Evolutionary conservation across 257 asterid species (phyloP).

Genomic region (Solanum peruvianum): DNA sequence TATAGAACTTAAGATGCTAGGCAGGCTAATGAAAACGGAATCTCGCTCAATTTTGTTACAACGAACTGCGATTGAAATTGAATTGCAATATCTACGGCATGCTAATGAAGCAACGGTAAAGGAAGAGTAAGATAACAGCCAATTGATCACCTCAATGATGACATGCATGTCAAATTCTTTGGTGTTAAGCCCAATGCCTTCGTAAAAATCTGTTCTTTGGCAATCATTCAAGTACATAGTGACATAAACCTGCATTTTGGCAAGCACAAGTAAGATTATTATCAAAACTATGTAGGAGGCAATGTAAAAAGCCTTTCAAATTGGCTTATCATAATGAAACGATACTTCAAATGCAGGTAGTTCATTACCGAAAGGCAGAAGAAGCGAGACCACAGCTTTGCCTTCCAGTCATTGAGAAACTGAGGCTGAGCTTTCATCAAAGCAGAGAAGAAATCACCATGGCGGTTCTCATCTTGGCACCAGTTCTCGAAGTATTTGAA

Average conservation of each 20-base stretch:
- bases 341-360: neutral
- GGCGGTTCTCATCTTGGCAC: slow-evolving; percentile 99
- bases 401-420: slow-evolving; percentile 99
- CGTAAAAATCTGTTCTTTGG: slow-evolving; percentile 78
- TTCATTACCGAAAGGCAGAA: slow-evolving; percentile 89
- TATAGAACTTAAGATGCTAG: neutral
- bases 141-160: slow-evolving; percentile 67
- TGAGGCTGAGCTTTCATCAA: slow-evolving; percentile 99
- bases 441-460: slow-evolving; percentile 98
- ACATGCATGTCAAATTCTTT: slow-evolving; percentile 98
- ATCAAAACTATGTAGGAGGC: neutral
- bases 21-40: neutral
- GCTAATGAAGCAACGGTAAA: neutral
- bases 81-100: neutral
- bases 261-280: neutral
- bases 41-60: neutral
- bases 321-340: neutral
- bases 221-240: slow-evolving; percentile 90
- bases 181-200: slow-evolving; percentile 91
- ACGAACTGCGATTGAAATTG: neutral
- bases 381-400: slow-evolving; percentile 96
- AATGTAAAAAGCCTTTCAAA: neutral
- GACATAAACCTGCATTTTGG: slow-evolving; percentile 66
- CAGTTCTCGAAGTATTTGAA: slow-evolving; percentile 99
- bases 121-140: neutral